Conservation (phyloP, 2,329 filamentous ascomycete genomes). For the Chaetomium sp. region DNA sequence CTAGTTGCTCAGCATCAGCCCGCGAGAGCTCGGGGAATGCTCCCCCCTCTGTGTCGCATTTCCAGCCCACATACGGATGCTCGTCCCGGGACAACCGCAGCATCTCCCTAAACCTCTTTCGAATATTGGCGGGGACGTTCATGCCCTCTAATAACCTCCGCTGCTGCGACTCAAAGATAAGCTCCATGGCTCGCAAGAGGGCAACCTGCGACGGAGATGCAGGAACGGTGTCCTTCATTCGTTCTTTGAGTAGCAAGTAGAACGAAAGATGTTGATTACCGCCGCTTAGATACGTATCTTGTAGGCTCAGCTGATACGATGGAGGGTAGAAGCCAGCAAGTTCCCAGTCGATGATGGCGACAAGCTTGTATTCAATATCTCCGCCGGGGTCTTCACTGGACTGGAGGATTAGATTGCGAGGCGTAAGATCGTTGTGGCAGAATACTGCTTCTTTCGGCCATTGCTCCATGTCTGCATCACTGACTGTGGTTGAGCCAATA, state of each 20-base stretch:
- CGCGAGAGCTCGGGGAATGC: not conserved
- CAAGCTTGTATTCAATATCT: not conserved
- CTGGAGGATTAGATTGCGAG: not conserved
- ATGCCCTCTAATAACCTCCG: not conserved
- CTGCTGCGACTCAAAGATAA: not conserved
- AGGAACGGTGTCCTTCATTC: not conserved
- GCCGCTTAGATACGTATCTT: not conserved
- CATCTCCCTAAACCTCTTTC: not conserved
- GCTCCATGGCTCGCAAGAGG: no score
- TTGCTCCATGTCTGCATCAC: not conserved
- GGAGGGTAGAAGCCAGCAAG: not conserved
- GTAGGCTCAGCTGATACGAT: not conserved
- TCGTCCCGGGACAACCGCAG: not conserved
- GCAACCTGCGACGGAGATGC: not conserved
- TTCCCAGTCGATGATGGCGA: constrained; percentile 3
- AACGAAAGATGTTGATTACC: not conserved
- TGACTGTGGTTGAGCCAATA: not conserved
- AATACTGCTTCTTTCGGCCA: constrained; percentile 1
- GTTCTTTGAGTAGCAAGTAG: not conserved
- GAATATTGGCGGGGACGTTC: not conserved
- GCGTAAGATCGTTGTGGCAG: constrained; percentile 1
- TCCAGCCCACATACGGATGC: not conserved
- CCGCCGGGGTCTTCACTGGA: not conserved
- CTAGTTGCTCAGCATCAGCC: not conserved
- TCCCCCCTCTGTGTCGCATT: not conserved